Base-by-base conservation (phyloP, 2,329 filamentous ascomycete genomes). In the Chaetomium sp. region DNA sequence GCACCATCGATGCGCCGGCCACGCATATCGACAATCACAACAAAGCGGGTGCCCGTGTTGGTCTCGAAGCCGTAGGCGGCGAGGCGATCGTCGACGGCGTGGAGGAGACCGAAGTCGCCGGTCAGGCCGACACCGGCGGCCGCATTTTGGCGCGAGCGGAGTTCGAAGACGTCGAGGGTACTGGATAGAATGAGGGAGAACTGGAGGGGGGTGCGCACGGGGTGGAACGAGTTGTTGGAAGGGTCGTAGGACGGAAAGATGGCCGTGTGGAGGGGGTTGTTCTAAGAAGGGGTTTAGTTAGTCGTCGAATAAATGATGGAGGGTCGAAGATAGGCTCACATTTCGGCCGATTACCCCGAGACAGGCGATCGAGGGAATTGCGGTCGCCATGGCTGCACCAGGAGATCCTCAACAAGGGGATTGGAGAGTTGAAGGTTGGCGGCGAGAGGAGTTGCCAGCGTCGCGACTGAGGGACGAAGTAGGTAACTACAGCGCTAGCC, bases 1-100 rank as follows among this genome's bases (percentile, higher is more conserved):
- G 65, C 63, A 3, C 64, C 74, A 58, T 77, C 79, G 60, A 82
- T 78, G 57, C 84, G 79, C 25, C 90, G 82, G 1, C 93, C 93
- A 70, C 93, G 87, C 85, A 96, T 92, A 78, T 99, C 94, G 33
- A 98, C 90, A 3, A 97, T 87, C 68, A 93, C 89, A 38, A 98
- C 88, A 74, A 99, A 88, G 75, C 94, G 93, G 68, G 97, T 87
- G 49, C 93, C 93, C 29, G 95, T 98, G 78, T 97, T 98, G 63
- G 95, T 97, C 78, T 98, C 86, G 87, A 92, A 97, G 72, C 95
- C 95, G 80, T 98, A 99, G 70, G 93, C 90, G 42, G 93, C 93
- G 55, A 98, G 84, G 29, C 93, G 87, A 79, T 99, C 94, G 80
- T 98, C 95, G 65, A 98, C 84, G 65, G 93, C 93, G 79, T 98